Conservation (phyloP, 306 rosid species). For the Quercus cerris region DNA sequence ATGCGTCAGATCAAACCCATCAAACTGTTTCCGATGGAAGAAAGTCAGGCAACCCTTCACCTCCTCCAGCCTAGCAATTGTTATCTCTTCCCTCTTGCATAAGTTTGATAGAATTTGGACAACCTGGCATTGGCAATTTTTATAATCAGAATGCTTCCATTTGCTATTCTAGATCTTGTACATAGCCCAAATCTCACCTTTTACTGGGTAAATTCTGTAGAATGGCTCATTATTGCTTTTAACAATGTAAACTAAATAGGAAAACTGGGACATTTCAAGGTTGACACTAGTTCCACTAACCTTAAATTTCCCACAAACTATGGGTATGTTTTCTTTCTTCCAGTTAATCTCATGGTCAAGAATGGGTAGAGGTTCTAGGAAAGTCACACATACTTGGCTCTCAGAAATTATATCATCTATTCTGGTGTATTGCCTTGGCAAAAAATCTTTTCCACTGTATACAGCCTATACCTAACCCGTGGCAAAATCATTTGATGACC, state of each 20-base stretch:
- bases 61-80: neutral
- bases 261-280: neutral
- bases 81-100: neutral
- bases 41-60: conserved; percentile 16
- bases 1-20: conserved; percentile 10
- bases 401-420: conserved; percentile 1
- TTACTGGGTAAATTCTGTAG: conserved; percentile 8
- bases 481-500: conserved; percentile 8
- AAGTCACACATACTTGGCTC: conserved; percentile 2
- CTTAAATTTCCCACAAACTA: conserved; percentile 9
- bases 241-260: neutral
- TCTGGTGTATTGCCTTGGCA: conserved; percentile 11
- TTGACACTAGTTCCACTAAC: neutral
- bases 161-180: conserved; percentile 3
- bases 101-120: conserved; percentile 13
- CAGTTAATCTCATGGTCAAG: neutral
- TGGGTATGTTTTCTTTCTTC: conserved; percentile 11
- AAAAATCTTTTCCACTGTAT: neutral
- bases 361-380: neutral
- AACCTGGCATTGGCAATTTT: neutral
- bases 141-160: conserved; percentile 10
- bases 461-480: conserved; percentile 10
- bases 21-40: conserved; percentile 6
- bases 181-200: conserved; percentile 27
- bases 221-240: neutral